Base-by-base conservation (phyloP, 208 protist genomes). In the Leishmania gerbilli region DNA sequence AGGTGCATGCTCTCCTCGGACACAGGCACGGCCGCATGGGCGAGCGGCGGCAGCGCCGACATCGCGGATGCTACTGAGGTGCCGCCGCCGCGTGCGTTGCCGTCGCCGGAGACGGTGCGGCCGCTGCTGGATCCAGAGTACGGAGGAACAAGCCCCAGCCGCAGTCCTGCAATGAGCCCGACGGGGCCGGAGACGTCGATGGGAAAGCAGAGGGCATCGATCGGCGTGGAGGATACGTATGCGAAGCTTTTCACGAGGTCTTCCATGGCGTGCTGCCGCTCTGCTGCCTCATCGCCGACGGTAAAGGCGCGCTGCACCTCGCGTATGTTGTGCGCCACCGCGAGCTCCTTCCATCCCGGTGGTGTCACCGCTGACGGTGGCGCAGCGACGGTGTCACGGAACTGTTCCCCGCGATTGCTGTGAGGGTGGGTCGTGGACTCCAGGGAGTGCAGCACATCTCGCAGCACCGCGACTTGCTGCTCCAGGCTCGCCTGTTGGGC, bases 111-210 rank as follows among this genome's bases (percentile, higher is more conserved):
- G 34, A 37, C 15, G 6, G 45, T 19, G 31, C 47, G 27, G 56
- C 31, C 42, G 71, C n/a, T 42, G 42, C 24, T 8, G 72, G 64
- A 53, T 24, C 80, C 45, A 0, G 78, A 27, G 67, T 84, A 85
- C 47, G 84, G 71, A 1, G 76, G 75, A 19, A 85, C 83, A 24
- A 92, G 79, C 0, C 92, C 92, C 45, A 96, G 87, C 15, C 92
- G 90, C 51, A 96, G 76, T 27, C 92, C 90, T 6, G 83, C 88
- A 74, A 96, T 94, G 19, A 84, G 89, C 0, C 83, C 92, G n/a
- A 94, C 79, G 8, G 80, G 76, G 0, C 89, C 92, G 5, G 79
- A 87, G 45, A 91, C 91, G 53, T 90, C 85, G 6, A 95, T 84
- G 1, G 87, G 87, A 79, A 92, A 95, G 34, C 83, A 84, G 47